Evolutionary conservation across 2,329 filamentous ascomycete species (phyloP), one percentile per base, ranked within the genome.

Genomic region (Aspergillus sp.): DNA sequence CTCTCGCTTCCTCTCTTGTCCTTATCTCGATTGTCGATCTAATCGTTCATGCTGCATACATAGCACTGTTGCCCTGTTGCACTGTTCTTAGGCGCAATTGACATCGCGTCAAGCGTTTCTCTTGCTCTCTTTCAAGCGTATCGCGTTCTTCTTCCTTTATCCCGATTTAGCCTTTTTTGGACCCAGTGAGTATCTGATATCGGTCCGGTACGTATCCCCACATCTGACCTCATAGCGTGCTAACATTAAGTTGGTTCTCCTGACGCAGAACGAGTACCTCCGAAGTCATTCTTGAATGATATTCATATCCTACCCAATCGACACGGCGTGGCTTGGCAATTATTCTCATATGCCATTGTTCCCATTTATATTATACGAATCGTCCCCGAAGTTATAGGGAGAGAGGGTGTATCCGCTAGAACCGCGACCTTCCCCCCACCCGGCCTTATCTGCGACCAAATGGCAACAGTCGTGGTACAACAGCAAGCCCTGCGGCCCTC

Each of bases 401-500:
- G 19, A 27, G 27, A 27, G 26, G 12, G 4, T 8, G 36, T 8
- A 4, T 39, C 8, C 19, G 19, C 19, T 19, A 19, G 19, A 19
- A 19, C 19, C 19, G 19, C 19, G 19, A 19, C 19, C 19, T 19
- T 2, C 19, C 19, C 19, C 19, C 19, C 19, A 19, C 19, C 5
- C 19, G 33, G 32, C 9, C 12, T 12, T 28, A 36, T 27, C 19
- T 32, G 28, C 29, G 43, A 51, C 29, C 34, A 19, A 19, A 75
- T 75, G 72, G 70, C 72, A 45, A 72, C 72, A 8, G 65, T 73
- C 32, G 64, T 74, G 46, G 67, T 75, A 53, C 72, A 74, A 52
- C 69, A 72, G 52, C 68, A 69, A 43, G 54, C 68, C 33, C 58
- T 71, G 52, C 68, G 66, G 46, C 68, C 72, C 49, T 64, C 79